Evolutionary conservation across 1,284 basidiomycete genomes (phyloP).

Genomic region (Pascua guehoae): DNA sequence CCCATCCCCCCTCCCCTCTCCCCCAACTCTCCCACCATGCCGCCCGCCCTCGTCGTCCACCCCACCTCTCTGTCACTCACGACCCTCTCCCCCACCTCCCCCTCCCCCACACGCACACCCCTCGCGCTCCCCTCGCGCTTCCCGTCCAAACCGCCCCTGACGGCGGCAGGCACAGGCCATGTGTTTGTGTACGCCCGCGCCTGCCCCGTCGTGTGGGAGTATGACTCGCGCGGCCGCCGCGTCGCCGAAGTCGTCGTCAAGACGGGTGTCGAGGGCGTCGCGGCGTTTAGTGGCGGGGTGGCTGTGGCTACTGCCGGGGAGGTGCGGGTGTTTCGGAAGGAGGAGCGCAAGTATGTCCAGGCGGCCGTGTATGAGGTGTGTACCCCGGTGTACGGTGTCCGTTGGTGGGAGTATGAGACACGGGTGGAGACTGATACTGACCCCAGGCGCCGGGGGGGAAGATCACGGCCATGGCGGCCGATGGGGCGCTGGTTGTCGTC

Average conservation of each 20-base stretch:
- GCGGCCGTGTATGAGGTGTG: conserved; percentile 6
- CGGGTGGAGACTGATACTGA: background rate
- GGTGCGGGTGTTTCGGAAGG: background rate
- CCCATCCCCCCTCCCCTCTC: background rate
- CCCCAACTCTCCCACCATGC: background rate
- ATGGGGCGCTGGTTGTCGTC: background rate
- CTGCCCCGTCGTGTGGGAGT: conserved; percentile 20
- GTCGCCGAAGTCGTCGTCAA: conserved; percentile 14
- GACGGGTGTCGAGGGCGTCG: background rate
- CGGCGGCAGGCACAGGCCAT: conserved; percentile 10
- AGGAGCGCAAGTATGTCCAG: conserved; percentile 3
- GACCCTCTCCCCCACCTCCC: background rate
- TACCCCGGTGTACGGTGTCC: background rate
- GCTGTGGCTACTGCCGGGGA: conserved; percentile 1
- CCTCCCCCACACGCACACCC: background rate
- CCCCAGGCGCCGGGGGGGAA: background rate
- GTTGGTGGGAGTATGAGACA: too few relatives aligned
- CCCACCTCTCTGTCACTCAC: conserved; percentile 1
- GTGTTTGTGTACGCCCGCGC: conserved; percentile 12
- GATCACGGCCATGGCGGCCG: background rate
- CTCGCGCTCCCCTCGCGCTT: conserved; percentile 20
- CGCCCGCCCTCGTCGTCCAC: conserved; percentile 11
- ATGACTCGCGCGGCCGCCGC: conserved; percentile 20
- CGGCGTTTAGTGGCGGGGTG: conserved; percentile 1
- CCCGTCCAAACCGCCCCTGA: conserved; percentile 6